Evolutionary conservation across 225 moss, liverwort and hornwort genomes (phyloP).

Genomic region (Pseudisothecium myosuroides): DNA sequence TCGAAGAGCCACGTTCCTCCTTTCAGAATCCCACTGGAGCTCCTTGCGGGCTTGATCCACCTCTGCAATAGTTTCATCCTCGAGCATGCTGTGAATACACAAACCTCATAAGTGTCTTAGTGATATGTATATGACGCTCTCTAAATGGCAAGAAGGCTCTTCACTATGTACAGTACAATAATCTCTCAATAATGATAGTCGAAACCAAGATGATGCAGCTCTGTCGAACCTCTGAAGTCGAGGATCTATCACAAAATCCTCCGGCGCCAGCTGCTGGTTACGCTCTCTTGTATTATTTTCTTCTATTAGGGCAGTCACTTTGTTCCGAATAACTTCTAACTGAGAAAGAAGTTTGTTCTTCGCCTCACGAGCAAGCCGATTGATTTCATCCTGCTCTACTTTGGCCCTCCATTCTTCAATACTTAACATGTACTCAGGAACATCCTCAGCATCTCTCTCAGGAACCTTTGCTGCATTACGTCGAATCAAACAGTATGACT

Average conservation of each 20-base stretch:
- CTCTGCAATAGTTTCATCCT: slow-evolving; percentile 45
- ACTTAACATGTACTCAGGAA: slow-evolving; percentile 53
- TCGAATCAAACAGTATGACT: neutral
- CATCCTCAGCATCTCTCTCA: slow-evolving; percentile 47
- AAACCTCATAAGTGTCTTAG: neutral
- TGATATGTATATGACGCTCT: neutral
- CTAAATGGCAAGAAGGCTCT: neutral
- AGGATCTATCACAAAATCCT: slow-evolving; percentile 87
- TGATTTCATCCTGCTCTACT: slow-evolving; percentile 79
- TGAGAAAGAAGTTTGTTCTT: slow-evolving; percentile 54
- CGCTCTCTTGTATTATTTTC: slow-evolving; percentile 50
- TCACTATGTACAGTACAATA: neutral
- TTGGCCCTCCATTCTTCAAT: slow-evolving; percentile 85
- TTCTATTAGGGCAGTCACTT: slow-evolving; percentile 30
- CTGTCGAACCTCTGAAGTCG: slow-evolving; percentile 20
- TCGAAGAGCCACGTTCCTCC: slow-evolving; percentile 61
- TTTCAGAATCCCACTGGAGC: slow-evolving; percentile 89
- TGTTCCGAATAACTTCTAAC: slow-evolving; percentile 39
- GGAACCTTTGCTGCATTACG: slow-evolving; percentile 23
- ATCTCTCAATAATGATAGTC: neutral
- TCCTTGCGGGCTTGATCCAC: slow-evolving; percentile 76
- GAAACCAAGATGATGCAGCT: neutral
- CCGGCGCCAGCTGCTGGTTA: slow-evolving; percentile 51
- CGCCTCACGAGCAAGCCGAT: slow-evolving; percentile 63
- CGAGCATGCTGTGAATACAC: slow-evolving; percentile 50